These are phyloP conservation scores for Trypanosoma melophagium DNA, from an alignment of 208 protist species.

Conservation along the genomic window DNA sequence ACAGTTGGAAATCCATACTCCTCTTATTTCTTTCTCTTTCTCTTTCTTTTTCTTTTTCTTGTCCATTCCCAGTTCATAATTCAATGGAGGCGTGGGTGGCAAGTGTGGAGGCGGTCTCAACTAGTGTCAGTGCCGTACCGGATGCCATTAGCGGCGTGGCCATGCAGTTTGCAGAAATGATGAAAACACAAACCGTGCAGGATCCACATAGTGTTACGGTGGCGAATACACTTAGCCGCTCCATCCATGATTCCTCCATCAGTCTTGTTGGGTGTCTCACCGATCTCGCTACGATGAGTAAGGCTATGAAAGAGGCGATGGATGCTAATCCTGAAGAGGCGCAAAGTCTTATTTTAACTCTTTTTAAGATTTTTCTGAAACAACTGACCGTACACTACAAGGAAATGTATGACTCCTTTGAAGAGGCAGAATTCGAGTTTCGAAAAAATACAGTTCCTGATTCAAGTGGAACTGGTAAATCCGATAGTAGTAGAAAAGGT, in stretches of 20 bases:
- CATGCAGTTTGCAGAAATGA: slow-evolving; percentile 4
- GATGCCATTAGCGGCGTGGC: neutral
- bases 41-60: neutral
- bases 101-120: slow-evolving; percentile 10
- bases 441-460: neutral
- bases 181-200: neutral
- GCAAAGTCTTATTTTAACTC: slow-evolving; percentile 56
- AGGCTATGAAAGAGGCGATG: slow-evolving; percentile 66
- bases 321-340: slow-evolving; percentile 45
- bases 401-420: slow-evolving; percentile 17
- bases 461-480: neutral
- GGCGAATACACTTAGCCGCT: slow-evolving; percentile 20
- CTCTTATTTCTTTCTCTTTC: slow-evolving; percentile 4
- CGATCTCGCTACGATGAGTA: slow-evolving; percentile 62
- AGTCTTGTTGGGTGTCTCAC: slow-evolving; percentile 46
- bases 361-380: slow-evolving; percentile 60
- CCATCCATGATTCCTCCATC: slow-evolving; percentile 25
- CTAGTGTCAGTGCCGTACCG: slow-evolving; percentile 1
- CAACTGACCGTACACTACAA: slow-evolving; percentile 30
- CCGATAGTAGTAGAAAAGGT: neutral
- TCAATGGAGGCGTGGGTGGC: slow-evolving; percentile 19
- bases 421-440: slow-evolving; percentile 6
- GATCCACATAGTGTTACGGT: neutral
- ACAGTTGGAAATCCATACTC: neutral
- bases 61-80: neutral